phyloP scores from a whole-genome alignment of 2,329 filamentous ascomycete species.

The Penicillium sp. region DNA sequence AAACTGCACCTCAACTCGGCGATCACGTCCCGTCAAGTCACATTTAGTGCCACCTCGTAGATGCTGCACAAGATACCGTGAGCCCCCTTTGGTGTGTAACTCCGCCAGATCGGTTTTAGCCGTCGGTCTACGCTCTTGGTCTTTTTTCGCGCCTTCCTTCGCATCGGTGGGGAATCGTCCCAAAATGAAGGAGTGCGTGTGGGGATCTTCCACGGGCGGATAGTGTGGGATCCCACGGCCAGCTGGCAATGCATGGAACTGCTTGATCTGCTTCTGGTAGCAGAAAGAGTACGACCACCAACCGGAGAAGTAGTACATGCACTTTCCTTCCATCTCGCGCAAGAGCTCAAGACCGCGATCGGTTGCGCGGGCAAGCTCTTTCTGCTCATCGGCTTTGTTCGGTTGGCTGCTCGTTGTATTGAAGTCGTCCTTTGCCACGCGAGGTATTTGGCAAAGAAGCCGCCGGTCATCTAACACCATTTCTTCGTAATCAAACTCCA shows the following conservation, averaged over 20 bases:
- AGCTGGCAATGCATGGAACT: slow-evolving; percentile 78
- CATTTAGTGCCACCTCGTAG: slow-evolving; percentile 74
- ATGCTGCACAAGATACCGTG: slow-evolving; percentile 77
- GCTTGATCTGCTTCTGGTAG: slow-evolving; percentile 78
- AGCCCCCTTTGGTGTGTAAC: slow-evolving; percentile 74
- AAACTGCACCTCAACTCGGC: slow-evolving; percentile 74
- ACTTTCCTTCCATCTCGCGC: slow-evolving; percentile 67
- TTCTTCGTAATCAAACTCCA: slow-evolving; percentile 56
- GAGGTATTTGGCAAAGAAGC: slow-evolving; percentile 80
- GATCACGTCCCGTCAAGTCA: slow-evolving; percentile 73
- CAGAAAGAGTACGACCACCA: slow-evolving; percentile 98
- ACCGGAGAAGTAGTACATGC: slow-evolving; percentile 75
- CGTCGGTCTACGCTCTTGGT: slow-evolving; percentile 23
- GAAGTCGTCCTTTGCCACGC: slow-evolving; percentile 57
- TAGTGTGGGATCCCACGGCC: slow-evolving; percentile 60
- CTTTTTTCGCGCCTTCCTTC: slow-evolving; percentile 29
- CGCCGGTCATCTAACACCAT: slow-evolving; percentile 64
- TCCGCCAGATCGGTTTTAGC: slow-evolving; percentile 49
- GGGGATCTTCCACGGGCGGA: slow-evolving; percentile 70
- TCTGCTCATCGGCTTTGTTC: slow-evolving; percentile 63
- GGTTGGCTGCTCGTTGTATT: slow-evolving; percentile 58
- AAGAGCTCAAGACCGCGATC: slow-evolving; percentile 75
- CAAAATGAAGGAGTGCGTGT: slow-evolving; percentile 69
- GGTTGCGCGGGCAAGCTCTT: slow-evolving; percentile 71
- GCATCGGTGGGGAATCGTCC: slow-evolving; percentile 50